Evolutionary conservation across 371 early-diverging fungal species (phyloP), one percentile per base, ranked within the genome.

Genomic region (Dentiscutata heterogama): DNA sequence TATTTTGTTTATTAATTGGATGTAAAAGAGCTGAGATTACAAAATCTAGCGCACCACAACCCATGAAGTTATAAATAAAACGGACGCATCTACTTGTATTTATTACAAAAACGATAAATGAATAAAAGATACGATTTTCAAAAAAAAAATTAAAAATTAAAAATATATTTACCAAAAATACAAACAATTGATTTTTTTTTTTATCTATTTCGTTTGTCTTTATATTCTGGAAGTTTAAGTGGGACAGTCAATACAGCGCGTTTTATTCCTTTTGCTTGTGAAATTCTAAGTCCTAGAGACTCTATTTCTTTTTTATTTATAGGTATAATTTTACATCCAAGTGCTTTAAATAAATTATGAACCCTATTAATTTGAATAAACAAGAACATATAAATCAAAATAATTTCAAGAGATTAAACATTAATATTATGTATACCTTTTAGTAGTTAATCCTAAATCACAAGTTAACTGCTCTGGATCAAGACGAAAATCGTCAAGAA

Each of bases 401-500:
- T 42, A 42, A 72, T 27, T 50, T 16, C 29, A 14, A 29, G 13
- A 25, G 46, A 50, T n/a, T n/a, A 18, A 18, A 11, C 11, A 50
- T 67, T 67, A 35, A 25, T 20, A 27, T 25, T 27, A 29, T 27
- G 25, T 10, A 4, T 53, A 73, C 73, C 51, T 73, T 6, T 84
- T 82, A 42, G 89, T 86, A 58, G 89, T 90, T 54, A 93, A 71
- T 42, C 88, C 88, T 81, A 96, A 86, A 82, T 96, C 96, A 13
- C 86, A 84, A 2, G 94, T 92, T 80, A 96, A 83, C 14, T 87
- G 86, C 11, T 87, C 85, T 5, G 92, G 88, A 46, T 94, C 88
- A 60, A 94, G 84, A 22, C 87, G 89, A 87, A 90, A 96, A 85
- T 93, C 90, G 84, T 94, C 92, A 8, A 96, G 85, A 22, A 89